Conservation (phyloP, 805 yeast species). For the Wickerhamiella occidentalis region DNA sequence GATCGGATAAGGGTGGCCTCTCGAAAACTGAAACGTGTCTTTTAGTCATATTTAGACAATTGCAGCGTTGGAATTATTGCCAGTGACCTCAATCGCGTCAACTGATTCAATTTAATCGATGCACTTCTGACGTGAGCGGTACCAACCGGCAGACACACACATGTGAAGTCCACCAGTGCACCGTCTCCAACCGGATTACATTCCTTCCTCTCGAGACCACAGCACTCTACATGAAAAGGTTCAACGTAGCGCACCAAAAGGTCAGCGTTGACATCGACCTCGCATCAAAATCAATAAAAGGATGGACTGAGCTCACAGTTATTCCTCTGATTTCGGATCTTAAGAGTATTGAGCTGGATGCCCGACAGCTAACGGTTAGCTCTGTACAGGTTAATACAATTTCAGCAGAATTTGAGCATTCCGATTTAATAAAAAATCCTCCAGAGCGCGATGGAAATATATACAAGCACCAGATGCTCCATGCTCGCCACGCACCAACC, state of each 20-base stretch:
- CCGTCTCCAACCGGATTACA: not conserved
- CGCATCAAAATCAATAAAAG: slow-evolving; percentile 43
- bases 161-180: not conserved
- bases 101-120: too few species aligned
- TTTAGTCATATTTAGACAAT: too few species aligned
- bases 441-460: slow-evolving; percentile 23
- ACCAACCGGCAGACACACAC: not conserved
- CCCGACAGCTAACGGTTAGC: slow-evolving; percentile 50
- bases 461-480: slow-evolving; percentile 21
- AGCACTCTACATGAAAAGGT: slow-evolving; percentile 24
- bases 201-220: not conserved
- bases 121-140: too few species aligned
- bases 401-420: slow-evolving; percentile 42
- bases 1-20: not conserved
- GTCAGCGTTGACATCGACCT: slow-evolving; percentile 72
- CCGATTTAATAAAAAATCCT: slow-evolving; percentile 38
- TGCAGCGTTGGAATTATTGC: too few species aligned
- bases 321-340: slow-evolving; percentile 55
- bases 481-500: slow-evolving; percentile 18
- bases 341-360: slow-evolving; percentile 56
- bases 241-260: slow-evolving; percentile 73
- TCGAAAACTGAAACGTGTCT: too few species aligned
- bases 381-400: slow-evolving; percentile 55
- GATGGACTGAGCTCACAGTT: slow-evolving; percentile 72
- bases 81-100: not conserved